A percentile compares a stretch with the other conserved stretches of the same genome.
These are phyloP conservation scores for Plasmodium malariae DNA, from an alignment of 169 alveolate genomes.

Conservation along the genomic window DNA sequence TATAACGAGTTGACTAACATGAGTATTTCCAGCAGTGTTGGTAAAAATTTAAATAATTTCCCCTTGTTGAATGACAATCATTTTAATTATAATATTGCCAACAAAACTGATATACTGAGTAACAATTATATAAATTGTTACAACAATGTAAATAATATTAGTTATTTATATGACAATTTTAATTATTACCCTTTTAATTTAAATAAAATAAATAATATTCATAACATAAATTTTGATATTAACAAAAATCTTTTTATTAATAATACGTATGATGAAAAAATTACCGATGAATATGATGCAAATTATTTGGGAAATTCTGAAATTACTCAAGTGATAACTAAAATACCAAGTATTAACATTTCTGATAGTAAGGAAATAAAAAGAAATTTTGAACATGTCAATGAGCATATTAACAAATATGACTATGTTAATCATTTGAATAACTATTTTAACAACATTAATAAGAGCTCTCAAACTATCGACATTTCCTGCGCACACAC, in stretches of 20 bases:
- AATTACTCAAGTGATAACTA: background rate
- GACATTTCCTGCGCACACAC: no score
- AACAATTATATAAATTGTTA: background rate
- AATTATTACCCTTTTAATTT: background rate
- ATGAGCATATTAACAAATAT: no score
- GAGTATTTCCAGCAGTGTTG: background rate
- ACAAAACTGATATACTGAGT: background rate
- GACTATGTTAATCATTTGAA: no score
- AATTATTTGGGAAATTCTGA: background rate
- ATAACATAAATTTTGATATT: background rate
- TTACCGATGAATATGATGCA: background rate
- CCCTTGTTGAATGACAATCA: background rate
- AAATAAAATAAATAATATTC: background rate
- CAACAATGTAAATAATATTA: background rate
- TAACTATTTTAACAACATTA: no score
- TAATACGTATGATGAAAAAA: background rate
- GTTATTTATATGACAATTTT: background rate
- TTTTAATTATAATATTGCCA: background rate
- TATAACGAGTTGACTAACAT: background rate
- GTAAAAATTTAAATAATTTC: slow-evolving; percentile 2
- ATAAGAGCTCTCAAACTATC: no score
- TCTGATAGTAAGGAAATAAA: background rate
- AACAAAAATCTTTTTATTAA: background rate
- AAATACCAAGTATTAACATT: background rate
- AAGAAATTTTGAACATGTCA: background rate